Evolutionary conservation across 352 stramenopile genomes (phyloP).

Genomic region (Phytophthora uliginosa): DNA sequence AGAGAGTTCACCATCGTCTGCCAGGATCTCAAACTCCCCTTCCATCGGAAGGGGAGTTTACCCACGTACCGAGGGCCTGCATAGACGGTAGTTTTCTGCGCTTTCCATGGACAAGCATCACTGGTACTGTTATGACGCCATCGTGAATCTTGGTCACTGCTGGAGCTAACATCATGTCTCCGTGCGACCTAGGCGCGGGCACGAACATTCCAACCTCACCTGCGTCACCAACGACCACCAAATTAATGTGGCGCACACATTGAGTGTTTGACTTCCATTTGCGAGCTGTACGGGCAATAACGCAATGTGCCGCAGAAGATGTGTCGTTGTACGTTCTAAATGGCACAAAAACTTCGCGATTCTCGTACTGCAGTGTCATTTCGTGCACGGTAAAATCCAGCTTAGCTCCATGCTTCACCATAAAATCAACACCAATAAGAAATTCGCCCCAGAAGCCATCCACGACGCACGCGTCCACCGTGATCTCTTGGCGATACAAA

Average conservation of each 20-base stretch:
- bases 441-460: neutral
- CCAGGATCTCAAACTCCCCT: neutral
- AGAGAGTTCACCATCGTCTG: neutral
- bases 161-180: neutral
- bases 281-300: neutral
- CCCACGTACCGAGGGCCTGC: neutral
- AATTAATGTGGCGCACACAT: neutral
- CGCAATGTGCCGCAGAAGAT: neutral
- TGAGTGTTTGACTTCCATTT: neutral
- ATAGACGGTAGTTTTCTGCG: neutral
- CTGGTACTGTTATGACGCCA: neutral
- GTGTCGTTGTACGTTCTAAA: neutral
- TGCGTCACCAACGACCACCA: neutral
- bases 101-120: neutral
- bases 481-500: neutral
- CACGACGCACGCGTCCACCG: neutral
- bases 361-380: neutral
- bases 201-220: neutral
- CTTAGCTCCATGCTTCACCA: neutral
- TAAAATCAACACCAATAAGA: neutral
- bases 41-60: neutral
- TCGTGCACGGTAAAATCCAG: neutral
- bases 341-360: neutral
- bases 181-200: neutral
- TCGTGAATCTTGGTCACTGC: neutral